Evolutionary conservation across 371 early-diverging fungal genomes (phyloP), one percentile per base, ranked within the genome.

Genomic region (Saksenaea vasiformis): DNA sequence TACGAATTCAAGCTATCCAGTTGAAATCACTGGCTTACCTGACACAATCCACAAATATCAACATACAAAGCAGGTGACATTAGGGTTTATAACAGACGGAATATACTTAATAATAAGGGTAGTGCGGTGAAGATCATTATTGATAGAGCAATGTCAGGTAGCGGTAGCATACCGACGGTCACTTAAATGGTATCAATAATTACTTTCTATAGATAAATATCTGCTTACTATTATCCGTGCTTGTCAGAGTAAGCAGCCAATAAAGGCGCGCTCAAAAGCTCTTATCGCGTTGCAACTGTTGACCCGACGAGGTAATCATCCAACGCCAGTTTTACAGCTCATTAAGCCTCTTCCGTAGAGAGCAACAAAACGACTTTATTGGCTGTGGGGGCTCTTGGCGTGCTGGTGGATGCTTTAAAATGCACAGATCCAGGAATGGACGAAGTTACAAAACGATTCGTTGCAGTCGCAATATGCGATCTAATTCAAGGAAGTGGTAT

Each of bases 31-130:
- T 91, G 53, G 88, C 82, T 0, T 84, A 86, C 56, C 69, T 91
- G 37, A 85, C 83, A 0, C 82, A 86, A 43, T 89, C 88, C 5
- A 77, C 79, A 35, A 85, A 87, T 73, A 79, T 85, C 22, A 83
- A 80, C n/a, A 76, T 90, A n/a, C 85, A 88, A 58, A 87, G 86
- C 66, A 86, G 90, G 91, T 91, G 66, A 35, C n/a, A n/a, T 54
- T 9, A 26, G 51, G 55, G 4, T 7, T 4, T 31, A 31, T 31
- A 31, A 53, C 28, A 17, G 11, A 3, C 9, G n/a, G 7, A 7
- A 7, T 37, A 31, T 15, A 47, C 19, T 14, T 58, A 44, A 34
- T 47, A 1, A 56, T 63, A 22, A 43, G 15, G n/a, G 15, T 55
- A 89, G 89, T 61, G 85, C 89, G 17, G 69, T 83, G 8, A 86